These are phyloP conservation scores for Debaryomyces castellii DNA, from an alignment of 805 yeast genomes.

Conservation along the genomic window DNA sequence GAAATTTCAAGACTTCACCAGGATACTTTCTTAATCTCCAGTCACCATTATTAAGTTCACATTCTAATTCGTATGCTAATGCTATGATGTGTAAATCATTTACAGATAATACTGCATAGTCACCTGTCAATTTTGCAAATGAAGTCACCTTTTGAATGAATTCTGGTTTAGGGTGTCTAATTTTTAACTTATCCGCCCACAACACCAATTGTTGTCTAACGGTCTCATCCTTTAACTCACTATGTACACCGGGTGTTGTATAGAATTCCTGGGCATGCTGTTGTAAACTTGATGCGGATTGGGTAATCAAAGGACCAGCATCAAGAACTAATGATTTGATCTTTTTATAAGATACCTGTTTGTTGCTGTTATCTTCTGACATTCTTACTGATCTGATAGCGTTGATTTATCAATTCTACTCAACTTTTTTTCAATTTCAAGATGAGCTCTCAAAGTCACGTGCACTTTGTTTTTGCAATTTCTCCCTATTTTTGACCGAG, in stretches of 20 bases:
- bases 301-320: slow-evolving; percentile 93
- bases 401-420: background rate
- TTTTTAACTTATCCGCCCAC: slow-evolving; percentile 71
- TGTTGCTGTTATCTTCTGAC: background rate
- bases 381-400: background rate
- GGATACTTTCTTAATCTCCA: slow-evolving; percentile 72
- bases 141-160: slow-evolving; percentile 64
- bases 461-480: background rate
- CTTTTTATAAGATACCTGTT: slow-evolving; percentile 14
- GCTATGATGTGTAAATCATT: slow-evolving; percentile 95
- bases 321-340: slow-evolving; percentile 73
- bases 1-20: slow-evolving; percentile 50
- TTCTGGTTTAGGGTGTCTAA: slow-evolving; percentile 74
- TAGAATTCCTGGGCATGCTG: slow-evolving; percentile 68
- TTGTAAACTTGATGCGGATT: slow-evolving; percentile 70
- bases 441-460: background rate
- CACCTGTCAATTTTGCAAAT: slow-evolving; percentile 90
- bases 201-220: slow-evolving; percentile 75
- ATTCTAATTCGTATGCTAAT: slow-evolving; percentile 82
- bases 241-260: slow-evolving; percentile 89
- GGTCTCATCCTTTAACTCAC: slow-evolving; percentile 83
- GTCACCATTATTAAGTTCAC: slow-evolving; percentile 66
- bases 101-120: slow-evolving; percentile 78
- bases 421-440: background rate
- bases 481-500: background rate